phyloP scores from a whole-genome alignment of 2,329 filamentous ascomycete species.

The Penicillium sp. region DNA sequence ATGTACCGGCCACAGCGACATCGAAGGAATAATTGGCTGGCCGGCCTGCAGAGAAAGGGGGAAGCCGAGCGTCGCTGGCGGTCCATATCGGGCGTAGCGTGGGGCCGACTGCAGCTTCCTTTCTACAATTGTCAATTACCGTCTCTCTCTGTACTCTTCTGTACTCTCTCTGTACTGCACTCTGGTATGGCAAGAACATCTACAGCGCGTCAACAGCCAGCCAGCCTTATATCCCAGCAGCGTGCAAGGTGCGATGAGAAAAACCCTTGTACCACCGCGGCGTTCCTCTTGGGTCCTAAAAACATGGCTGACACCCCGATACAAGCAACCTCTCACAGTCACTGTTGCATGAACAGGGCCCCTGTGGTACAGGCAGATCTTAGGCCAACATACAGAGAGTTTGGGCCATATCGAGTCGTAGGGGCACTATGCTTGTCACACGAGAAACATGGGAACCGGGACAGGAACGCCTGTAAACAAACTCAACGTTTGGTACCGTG shows the following conservation, averaged over 20 bases:
- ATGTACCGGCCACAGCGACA: too few species aligned
- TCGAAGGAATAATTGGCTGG: conserved; percentile 7
- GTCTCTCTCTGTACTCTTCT: too few species aligned
- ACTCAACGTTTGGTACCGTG: neutral
- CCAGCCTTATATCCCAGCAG: too few species aligned
- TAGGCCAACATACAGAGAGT: neutral
- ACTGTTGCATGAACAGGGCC: neutral
- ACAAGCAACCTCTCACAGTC: neutral
- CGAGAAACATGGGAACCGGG: neutral
- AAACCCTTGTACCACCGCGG: too few species aligned
- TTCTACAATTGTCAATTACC: too few species aligned
- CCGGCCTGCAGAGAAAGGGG: conserved; percentile 7
- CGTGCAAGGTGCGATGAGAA: neutral
- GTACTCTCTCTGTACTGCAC: too few species aligned
- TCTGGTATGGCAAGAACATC: too few species aligned
- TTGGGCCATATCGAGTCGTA: neutral
- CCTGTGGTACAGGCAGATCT: neutral
- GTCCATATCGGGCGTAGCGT: neutral
- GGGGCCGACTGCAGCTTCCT: neutral
- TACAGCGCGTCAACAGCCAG: too few species aligned
- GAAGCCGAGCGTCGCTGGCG: neutral
- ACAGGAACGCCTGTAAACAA: neutral
- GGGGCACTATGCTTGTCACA: neutral
- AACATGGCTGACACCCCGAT: neutral
- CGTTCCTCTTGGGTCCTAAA: too few species aligned